Conservation (phyloP, 176 grass and related monocot species). For the Phragmites australis region DNA sequence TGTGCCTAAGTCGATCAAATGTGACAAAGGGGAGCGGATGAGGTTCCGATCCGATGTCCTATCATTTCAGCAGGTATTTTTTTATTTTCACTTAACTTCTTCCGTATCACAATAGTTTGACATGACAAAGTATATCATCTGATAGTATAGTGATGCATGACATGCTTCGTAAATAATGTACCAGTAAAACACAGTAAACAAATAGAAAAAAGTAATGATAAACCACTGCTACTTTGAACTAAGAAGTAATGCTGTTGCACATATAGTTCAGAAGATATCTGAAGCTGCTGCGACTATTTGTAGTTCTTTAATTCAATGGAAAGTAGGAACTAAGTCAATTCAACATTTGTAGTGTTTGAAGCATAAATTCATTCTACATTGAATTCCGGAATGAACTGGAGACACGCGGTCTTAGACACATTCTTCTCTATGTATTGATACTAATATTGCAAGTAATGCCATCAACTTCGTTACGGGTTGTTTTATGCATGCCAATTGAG, state of each 20-base stretch:
- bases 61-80: slow-evolving; percentile 84
- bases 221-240: neutral
- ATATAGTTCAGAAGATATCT: neutral
- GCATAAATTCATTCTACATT: neutral
- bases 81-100: neutral
- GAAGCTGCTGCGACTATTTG: neutral
- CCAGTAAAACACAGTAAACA: neutral
- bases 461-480: neutral
- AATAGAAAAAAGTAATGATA: neutral
- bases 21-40: slow-evolving; percentile 85
- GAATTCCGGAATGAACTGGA: neutral
- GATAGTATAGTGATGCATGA: neutral
- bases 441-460: neutral
- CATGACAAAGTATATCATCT: neutral
- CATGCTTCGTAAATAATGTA: neutral
- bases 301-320: neutral
- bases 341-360: neutral
- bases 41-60: slow-evolving; percentile 85
- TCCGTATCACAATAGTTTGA: neutral
- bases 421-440: neutral
- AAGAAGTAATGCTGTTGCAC: neutral
- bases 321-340: neutral
- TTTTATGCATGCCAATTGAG: neutral
- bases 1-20: slow-evolving; percentile 75
- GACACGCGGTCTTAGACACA: neutral